Percentiles rank a stretch among this genome's conserved stretches.
Conservation (phyloP, 805 yeast species). For the Saccharomyces mikatae region DNA sequence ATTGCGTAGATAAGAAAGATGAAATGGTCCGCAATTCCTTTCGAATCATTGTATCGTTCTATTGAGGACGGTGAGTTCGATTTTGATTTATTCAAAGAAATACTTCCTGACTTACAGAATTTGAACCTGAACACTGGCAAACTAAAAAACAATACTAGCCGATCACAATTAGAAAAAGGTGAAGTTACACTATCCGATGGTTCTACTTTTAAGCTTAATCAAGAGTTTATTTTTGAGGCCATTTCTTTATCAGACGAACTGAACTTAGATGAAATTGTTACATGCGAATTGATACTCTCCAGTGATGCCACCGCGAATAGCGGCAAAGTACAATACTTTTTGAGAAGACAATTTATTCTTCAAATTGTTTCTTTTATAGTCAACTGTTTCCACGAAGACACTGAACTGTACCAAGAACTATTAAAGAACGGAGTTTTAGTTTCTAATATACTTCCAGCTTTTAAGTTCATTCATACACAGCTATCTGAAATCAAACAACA, state of each 20-base stretch:
- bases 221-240: conserved; percentile 54
- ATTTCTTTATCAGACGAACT: conserved; percentile 54
- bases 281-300: conserved; percentile 59
- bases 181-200: conserved; percentile 44
- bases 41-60: conserved; percentile 40
- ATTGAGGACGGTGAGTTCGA: conserved; percentile 31
- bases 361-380: conserved; percentile 47
- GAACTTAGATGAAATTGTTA: conserved; percentile 65
- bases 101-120: conserved; percentile 39
- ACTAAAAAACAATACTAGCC: conserved; percentile 38
- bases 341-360: conserved; percentile 65
- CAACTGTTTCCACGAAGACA: conserved; percentile 16
- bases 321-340: conserved; percentile 61
- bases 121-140: conserved; percentile 35
- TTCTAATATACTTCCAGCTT: conserved; percentile 43
- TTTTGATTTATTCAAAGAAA: conserved; percentile 20
- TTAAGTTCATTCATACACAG: conserved; percentile 50
- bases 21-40: conserved; percentile 27
- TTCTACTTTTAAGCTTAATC: conserved; percentile 45
- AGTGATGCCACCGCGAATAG: conserved; percentile 36
- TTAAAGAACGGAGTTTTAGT: conserved; percentile 25
- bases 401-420: conserved; percentile 11
- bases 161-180: conserved; percentile 40
- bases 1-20: conserved; percentile 4
- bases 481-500: conserved; percentile 46